These are phyloP conservation scores for Clausena lansium DNA, from an alignment of 345 rosid species.

Conservation along the genomic window DNA sequence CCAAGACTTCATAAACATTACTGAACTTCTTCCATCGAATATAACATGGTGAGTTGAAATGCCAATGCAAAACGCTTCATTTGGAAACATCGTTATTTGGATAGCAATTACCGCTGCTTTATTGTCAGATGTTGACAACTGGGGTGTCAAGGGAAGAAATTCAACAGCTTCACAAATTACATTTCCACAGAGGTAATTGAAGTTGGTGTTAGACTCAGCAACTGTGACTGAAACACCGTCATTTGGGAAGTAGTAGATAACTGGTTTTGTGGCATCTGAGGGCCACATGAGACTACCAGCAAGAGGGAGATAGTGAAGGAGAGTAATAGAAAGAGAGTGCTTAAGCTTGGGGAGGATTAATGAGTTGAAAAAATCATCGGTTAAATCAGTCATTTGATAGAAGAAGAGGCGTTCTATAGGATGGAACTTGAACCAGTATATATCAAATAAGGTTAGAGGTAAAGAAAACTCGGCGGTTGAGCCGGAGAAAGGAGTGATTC, in stretches of 20 bases:
- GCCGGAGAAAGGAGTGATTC: background rate
- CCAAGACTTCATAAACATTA: conserved; percentile 23
- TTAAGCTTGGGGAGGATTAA: conserved; percentile 39
- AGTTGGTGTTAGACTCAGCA: conserved; percentile 34
- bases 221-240: conserved; percentile 32
- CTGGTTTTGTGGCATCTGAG: conserved; percentile 19
- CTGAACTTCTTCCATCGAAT: conserved; percentile 8
- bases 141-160: conserved; percentile 32
- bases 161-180: conserved; percentile 20
- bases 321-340: conserved; percentile 34
- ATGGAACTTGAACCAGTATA: background rate
- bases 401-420: background rate
- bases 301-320: conserved; percentile 30
- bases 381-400: conserved; percentile 17
- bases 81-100: conserved; percentile 19
- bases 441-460: background rate
- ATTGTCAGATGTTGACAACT: conserved; percentile 20
- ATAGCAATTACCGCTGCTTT: background rate
- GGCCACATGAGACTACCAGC: conserved; percentile 30
- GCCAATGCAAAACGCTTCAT: conserved; percentile 17
- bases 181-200: conserved; percentile 19
- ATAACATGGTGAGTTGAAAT: conserved; percentile 1
- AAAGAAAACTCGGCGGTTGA: background rate
- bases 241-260: conserved; percentile 15
- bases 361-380: conserved; percentile 27